Conservation (phyloP, 306 rosid genomes). For the Trifolium fragiferum region DNA sequence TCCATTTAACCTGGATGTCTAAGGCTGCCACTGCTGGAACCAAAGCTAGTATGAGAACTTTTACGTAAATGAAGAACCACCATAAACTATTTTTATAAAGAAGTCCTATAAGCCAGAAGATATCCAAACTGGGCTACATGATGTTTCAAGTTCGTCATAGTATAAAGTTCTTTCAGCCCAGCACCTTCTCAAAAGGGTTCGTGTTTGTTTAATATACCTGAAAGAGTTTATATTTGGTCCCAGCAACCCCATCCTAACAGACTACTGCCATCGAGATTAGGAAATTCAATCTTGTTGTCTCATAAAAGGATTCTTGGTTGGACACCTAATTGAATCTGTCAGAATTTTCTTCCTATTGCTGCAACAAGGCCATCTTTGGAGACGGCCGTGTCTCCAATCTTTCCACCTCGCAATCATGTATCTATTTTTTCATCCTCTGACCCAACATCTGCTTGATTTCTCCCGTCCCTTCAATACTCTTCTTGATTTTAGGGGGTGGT, state of each 20-base stretch:
- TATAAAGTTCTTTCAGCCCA: not conserved
- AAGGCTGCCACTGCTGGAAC: conserved; percentile 2
- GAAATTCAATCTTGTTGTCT: not conserved
- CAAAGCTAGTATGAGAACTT: not conserved
- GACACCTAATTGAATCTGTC: not conserved
- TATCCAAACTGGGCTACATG: not conserved
- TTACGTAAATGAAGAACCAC: not conserved
- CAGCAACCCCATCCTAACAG: not conserved
- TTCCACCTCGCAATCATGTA: not conserved
- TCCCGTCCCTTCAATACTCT: too few species aligned
- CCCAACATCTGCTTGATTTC: too few species aligned
- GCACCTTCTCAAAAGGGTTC: not conserved
- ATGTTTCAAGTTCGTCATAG: not conserved
- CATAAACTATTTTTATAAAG: not conserved
- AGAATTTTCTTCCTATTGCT: not conserved
- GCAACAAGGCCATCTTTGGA: not conserved
- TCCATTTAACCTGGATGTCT: not conserved
- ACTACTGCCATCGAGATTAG: not conserved
- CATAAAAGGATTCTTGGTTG: not conserved
- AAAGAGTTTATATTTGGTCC: not conserved
- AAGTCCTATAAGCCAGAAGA: not conserved
- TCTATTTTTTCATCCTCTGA: not conserved
- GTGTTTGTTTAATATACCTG: not conserved
- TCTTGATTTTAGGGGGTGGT: too few species aligned
- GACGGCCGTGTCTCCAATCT: not conserved